Evolutionary conservation across 2,329 filamentous ascomycete genomes (phyloP).

Genomic region (Xylariomycetidae sp.): DNA sequence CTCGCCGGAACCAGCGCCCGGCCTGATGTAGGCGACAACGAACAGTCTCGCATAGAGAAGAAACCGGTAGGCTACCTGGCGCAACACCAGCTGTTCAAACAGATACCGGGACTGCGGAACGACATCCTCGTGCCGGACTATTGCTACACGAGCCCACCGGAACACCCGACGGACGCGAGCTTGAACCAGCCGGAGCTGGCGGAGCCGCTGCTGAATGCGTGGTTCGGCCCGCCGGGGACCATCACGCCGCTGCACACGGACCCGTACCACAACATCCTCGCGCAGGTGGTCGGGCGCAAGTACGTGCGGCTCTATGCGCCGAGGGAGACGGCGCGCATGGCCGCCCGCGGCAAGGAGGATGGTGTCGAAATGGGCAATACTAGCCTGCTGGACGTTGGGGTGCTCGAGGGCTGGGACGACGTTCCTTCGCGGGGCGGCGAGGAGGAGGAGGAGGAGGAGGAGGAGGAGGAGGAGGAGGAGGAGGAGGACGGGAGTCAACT

Average conservation of each 20-base stretch:
- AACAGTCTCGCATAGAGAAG: too few relatives aligned
- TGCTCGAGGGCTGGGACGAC: constrained; percentile 56
- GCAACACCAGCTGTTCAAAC: constrained; percentile 80
- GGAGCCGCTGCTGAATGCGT: constrained; percentile 74
- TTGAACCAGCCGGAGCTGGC: constrained; percentile 37
- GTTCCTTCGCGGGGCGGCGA: neutral
- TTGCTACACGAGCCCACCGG: constrained; percentile 67
- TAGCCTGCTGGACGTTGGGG: constrained; percentile 68
- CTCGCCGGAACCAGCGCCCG: neutral
- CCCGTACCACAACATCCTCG: constrained; percentile 86
- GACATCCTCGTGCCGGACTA: constrained; percentile 81
- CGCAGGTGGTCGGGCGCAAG: constrained; percentile 84
- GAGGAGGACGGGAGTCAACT: neutral
- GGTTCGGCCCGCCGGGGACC: constrained; percentile 83
- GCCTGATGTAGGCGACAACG: too few relatives aligned
- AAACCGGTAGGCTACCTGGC: constrained; percentile 71
- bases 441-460: constrained; percentile 9
- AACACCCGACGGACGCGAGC: constrained; percentile 35
- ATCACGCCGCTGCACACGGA: constrained; percentile 93
- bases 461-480: neutral
- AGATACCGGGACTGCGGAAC: constrained; percentile 68
- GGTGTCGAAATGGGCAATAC: constrained; percentile 93
- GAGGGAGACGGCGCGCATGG: constrained; percentile 47
- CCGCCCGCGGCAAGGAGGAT: constrained; percentile 55
- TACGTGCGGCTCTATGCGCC: constrained; percentile 88